Conservation (phyloP, 2,329 filamentous ascomycete species). For the Aspergillus pseudonomiae region DNA sequence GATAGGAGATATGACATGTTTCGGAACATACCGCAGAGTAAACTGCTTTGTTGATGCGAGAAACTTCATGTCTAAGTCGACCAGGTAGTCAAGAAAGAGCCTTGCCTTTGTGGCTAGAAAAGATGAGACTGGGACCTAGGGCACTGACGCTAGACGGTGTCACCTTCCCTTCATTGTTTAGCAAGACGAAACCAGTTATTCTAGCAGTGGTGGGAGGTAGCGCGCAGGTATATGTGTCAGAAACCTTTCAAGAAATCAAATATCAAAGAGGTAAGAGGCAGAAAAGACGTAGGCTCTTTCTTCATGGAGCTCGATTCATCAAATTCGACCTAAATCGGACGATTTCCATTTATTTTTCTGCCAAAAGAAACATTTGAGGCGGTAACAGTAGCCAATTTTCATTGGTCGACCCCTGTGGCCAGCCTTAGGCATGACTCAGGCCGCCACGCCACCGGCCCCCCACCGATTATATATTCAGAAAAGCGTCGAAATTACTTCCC, state of each 20-base stretch:
- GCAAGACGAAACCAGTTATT: background rate
- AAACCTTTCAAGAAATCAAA: background rate
- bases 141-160: background rate
- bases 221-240: background rate
- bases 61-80: constrained; percentile 22
- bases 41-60: constrained; percentile 23
- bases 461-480: constrained; percentile 20
- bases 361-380: constrained; percentile 14
- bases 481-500: constrained; percentile 27
- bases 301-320: background rate
- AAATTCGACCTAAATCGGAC: background rate
- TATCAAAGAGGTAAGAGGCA: background rate
- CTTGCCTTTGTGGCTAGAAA: background rate
- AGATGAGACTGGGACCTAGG: background rate
- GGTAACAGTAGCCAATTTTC: constrained; percentile 9
- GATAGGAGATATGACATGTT: constrained; percentile 29
- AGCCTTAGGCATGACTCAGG: constrained; percentile 33
- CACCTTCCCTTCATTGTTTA: background rate
- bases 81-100: background rate
- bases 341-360: constrained; percentile 11
- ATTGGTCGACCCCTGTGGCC: constrained; percentile 20
- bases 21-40: constrained; percentile 27
- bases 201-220: background rate
- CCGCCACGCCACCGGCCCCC: constrained; percentile 24
- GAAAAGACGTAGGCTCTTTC: background rate